Evolutionary conservation across 2,329 filamentous ascomycete species (phyloP).

Genomic region (Pyricularia pennisetigena): DNA sequence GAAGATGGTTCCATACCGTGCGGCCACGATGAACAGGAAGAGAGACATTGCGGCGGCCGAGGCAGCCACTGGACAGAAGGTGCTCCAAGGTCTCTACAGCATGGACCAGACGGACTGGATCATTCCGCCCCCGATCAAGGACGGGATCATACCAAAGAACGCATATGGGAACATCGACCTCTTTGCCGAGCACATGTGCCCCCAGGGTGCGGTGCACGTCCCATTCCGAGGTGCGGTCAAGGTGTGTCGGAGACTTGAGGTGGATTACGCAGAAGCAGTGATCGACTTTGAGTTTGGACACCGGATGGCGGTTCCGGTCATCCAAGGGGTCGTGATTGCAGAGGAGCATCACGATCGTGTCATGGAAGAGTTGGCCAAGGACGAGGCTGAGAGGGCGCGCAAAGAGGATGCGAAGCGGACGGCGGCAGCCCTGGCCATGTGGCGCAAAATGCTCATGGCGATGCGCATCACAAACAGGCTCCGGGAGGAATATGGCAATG

Average conservation of each 20-base stretch:
- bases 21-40: slow-evolving; percentile 78
- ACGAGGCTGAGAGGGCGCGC: slow-evolving; percentile 62
- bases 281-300: slow-evolving; percentile 95
- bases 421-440: slow-evolving; percentile 62
- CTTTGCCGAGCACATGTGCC: slow-evolving; percentile 90
- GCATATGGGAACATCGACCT: slow-evolving; percentile 94
- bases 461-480: slow-evolving; percentile 74
- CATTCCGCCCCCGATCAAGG: slow-evolving; percentile 73
- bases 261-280: slow-evolving; percentile 90
- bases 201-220: slow-evolving; percentile 68
- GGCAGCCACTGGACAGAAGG: slow-evolving; percentile 69
- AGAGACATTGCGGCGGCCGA: slow-evolving; percentile 83
- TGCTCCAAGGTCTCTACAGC: slow-evolving; percentile 78
- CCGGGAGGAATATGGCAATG: slow-evolving; percentile 62
- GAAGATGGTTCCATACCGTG: slow-evolving; percentile 82
- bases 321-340: slow-evolving; percentile 83
- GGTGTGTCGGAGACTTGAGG: slow-evolving; percentile 72
- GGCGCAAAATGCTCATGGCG: slow-evolving; percentile 83
- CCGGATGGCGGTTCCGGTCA: slow-evolving; percentile 84
- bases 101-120: slow-evolving; percentile 89
- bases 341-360: slow-evolving; percentile 66
- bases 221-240: slow-evolving; percentile 67
- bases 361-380: slow-evolving; percentile 68
- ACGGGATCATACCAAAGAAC: slow-evolving; percentile 88
- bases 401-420: slow-evolving; percentile 79